These are phyloP conservation scores for Epichloe hybrida DNA, from an alignment of 2,329 filamentous ascomycete genomes.

Conservation along the genomic window DNA sequence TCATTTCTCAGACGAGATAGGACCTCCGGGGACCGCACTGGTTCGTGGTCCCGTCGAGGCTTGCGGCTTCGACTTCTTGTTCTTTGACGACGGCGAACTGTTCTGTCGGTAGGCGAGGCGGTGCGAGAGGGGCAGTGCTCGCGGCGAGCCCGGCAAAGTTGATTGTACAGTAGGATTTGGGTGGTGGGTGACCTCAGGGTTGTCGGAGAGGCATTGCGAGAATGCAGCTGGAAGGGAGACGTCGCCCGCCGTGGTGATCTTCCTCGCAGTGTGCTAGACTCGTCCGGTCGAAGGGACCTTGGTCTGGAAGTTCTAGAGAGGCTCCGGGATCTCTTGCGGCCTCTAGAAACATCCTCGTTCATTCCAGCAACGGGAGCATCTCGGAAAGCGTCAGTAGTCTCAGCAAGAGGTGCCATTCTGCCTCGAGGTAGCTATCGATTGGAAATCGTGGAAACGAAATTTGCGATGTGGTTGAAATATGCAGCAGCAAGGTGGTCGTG, in stretches of 20 bases:
- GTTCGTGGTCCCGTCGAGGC: slow-evolving; percentile 18
- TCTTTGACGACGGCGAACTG: slow-evolving; percentile 22
- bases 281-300: slow-evolving; percentile 22
- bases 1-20: slow-evolving; percentile 23
- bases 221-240: slow-evolving; percentile 20
- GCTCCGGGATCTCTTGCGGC: slow-evolving; percentile 28
- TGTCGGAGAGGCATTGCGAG: slow-evolving; percentile 21
- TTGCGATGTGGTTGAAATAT: neutral
- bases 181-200: slow-evolving; percentile 25
- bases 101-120: slow-evolving; percentile 21
- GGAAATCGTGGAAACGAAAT: too few species aligned
- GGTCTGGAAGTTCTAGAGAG: slow-evolving; percentile 18
- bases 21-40: slow-evolving; percentile 14
- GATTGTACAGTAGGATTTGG: slow-evolving; percentile 26
- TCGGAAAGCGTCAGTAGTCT: slow-evolving; percentile 11
- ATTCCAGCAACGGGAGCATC: slow-evolving; percentile 11
- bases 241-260: slow-evolving; percentile 26
- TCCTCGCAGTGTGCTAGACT: slow-evolving; percentile 29
- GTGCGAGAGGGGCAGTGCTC: slow-evolving; percentile 31
- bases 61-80: slow-evolving; percentile 26
- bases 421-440: neutral
- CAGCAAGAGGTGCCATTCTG: slow-evolving; percentile 13
- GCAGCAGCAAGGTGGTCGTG: neutral
- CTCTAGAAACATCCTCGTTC: slow-evolving; percentile 18
- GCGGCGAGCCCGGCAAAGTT: slow-evolving; percentile 27